These are phyloP conservation scores for Hanseniaspora gamundiae DNA, from an alignment of 1,139 yeast genomes.

Conservation along the genomic window DNA sequence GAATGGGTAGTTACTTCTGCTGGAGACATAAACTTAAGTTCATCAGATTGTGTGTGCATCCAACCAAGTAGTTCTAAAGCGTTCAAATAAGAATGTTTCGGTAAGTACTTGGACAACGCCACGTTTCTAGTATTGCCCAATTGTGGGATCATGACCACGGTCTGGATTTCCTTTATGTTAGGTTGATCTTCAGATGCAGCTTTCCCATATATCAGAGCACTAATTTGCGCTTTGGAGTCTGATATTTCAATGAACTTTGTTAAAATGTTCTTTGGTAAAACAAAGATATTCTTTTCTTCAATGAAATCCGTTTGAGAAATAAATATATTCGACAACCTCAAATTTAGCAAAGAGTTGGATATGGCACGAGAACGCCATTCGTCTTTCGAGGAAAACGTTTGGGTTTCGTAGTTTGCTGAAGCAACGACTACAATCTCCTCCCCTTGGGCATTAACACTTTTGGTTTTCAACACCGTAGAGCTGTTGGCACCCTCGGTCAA, in stretches of 20 bases:
- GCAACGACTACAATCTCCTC: slow-evolving; percentile 93
- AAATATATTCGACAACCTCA: slow-evolving; percentile 67
- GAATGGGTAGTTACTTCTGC: slow-evolving; percentile 58
- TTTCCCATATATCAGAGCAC: slow-evolving; percentile 66
- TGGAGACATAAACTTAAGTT: slow-evolving; percentile 49
- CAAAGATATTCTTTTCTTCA: slow-evolving; percentile 48
- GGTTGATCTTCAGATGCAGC: slow-evolving; percentile 54
- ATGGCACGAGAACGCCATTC: slow-evolving; percentile 91
- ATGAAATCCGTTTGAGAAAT: slow-evolving; percentile 51
- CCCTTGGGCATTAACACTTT: slow-evolving; percentile 86
- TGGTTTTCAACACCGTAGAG: slow-evolving; percentile 69
- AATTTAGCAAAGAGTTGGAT: slow-evolving; percentile 58
- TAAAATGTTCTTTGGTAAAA: slow-evolving; percentile 72
- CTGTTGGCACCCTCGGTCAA: slow-evolving; percentile 10
- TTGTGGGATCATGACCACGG: slow-evolving; percentile 79
- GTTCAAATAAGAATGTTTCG: slow-evolving; percentile 28
- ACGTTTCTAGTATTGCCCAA: slow-evolving; percentile 61
- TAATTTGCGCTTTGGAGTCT: slow-evolving; percentile 74
- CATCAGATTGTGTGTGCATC: slow-evolving; percentile 70
- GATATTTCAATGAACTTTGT: slow-evolving; percentile 70
- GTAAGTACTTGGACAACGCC: slow-evolving; percentile 43
- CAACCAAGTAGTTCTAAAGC: slow-evolving; percentile 59
- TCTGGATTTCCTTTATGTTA: slow-evolving; percentile 64
- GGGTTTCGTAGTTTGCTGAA: slow-evolving; percentile 80
- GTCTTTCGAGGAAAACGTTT: slow-evolving; percentile 67